Base-by-base conservation (phyloP, 306 rosid genomes). In the Delonix regia region DNA sequence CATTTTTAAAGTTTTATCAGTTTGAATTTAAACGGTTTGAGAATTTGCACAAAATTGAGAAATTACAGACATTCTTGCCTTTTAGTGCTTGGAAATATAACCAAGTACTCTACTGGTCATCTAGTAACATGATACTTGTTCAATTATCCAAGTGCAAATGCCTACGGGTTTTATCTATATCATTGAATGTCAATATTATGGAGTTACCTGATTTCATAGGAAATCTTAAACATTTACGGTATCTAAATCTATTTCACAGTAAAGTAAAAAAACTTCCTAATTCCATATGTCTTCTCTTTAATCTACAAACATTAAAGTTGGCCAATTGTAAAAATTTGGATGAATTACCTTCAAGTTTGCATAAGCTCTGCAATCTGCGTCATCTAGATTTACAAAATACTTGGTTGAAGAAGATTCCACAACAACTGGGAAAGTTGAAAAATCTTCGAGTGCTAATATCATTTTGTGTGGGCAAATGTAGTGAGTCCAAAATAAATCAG, bases 231-330 rank as follows among this genome's bases (percentile, higher is more conserved):
- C 77, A 79, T 21, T 28, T 79, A 2, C 60, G 77, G 15, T 75
- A 79, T 48, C 56, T 85, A 7, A 52, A 86, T 13, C 9, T 79
- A 4, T 80, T 71, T 22, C 0, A 1, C 0, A 76, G 39, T 12
- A 0, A 0, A 2, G 8, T 85, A 0, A 5, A 5, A 57, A 15
- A 5, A 1, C 7, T 79, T 4, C 80, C 82, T 1, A 9, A 72
- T 14, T 75, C 82, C 4, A 34, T 55, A 7, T 3, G 84, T 39
- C 11, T 22, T 0, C 57, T 82, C 1, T 38, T 28, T 27, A 82
- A 71, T 41, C 36, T 82, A 6, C 84, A 86, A 12, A 79, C 80
- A 0, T 19, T 83, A 18, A 28, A 63, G 18, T 36, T 85, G 30
- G 14, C 4, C 0, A 0, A 1, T 5, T 85, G 85, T 44, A 0